Conservation (phyloP, 495 filamentous ascomycete species). For the Halenospora varia region DNA sequence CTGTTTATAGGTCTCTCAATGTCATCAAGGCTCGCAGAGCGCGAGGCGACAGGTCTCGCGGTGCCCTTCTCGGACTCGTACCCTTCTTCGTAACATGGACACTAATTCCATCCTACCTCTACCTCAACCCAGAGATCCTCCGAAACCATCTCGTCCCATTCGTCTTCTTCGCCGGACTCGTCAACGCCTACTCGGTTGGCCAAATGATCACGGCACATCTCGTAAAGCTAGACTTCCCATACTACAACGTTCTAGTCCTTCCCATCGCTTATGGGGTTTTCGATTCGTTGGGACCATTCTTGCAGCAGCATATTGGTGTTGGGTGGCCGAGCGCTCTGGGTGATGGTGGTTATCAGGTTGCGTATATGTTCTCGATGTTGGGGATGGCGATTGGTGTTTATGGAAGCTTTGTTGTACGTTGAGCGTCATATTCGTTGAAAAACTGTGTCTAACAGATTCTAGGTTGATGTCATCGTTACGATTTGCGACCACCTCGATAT, state of each 20-base stretch:
- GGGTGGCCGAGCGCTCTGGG: conserved; percentile 81
- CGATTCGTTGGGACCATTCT: conserved; percentile 69
- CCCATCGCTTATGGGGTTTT: conserved; percentile 67
- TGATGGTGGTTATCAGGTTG: conserved; percentile 70
- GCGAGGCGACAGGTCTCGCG: conserved; percentile 62
- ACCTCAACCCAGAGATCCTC: conserved; percentile 78
- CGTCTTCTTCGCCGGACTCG: conserved; percentile 74
- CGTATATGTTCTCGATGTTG: conserved; percentile 79
- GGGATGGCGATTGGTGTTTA: conserved; percentile 82
- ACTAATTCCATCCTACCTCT: conserved; percentile 71
- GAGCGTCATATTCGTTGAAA: not conserved
- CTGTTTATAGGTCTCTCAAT: conserved; percentile 59
- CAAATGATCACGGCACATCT: conserved; percentile 93
- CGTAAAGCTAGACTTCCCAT: conserved; percentile 78
- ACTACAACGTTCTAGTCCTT: conserved; percentile 72
- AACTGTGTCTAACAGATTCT: conserved; percentile 11
- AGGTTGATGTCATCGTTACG: conserved; percentile 87
- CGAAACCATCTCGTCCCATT: conserved; percentile 82
- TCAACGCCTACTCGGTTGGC: conserved; percentile 92
- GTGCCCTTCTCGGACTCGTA: conserved; percentile 73
- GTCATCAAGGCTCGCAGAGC: conserved; percentile 75
- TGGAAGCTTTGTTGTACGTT: conserved; percentile 82
- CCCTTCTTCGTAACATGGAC: conserved; percentile 76
- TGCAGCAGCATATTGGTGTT: conserved; percentile 54
- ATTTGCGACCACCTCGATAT: conserved; percentile 98